These are phyloP conservation scores for Sphaceloma murrayae DNA, from an alignment of 2,329 filamentous ascomycete species.

Conservation along the genomic window DNA sequence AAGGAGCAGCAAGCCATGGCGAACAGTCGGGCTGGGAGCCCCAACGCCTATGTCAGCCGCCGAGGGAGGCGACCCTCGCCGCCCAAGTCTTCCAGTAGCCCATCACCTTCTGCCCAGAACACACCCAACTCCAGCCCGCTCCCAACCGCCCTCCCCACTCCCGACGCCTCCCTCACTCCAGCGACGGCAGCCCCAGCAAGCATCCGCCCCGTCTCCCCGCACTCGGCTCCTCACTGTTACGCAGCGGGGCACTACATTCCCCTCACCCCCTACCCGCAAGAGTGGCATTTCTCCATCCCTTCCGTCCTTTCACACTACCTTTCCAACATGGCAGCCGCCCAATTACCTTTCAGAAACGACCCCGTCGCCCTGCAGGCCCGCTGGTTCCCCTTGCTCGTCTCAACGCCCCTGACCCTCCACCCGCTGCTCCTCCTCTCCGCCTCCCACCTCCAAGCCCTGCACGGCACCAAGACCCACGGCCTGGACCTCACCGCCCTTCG, in stretches of 20 bases:
- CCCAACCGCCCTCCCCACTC: too few species aligned
- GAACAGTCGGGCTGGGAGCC: not conserved
- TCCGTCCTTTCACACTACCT: not conserved
- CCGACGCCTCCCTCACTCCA: too few species aligned
- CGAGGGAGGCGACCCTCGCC: too few species aligned
- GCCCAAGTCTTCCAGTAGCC: too few species aligned
- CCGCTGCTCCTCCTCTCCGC: conserved; percentile 35
- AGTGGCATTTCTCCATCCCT: not conserved
- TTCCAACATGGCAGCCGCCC: not conserved
- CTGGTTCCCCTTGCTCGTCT: conserved; percentile 32
- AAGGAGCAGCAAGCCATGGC: not conserved
- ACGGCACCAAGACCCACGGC: conserved; percentile 25
- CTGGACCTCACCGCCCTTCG: conserved; percentile 36
- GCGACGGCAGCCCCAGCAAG: too few species aligned
- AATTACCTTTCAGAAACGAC: too few species aligned
- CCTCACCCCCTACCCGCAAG: not conserved
- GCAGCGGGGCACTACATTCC: too few species aligned
- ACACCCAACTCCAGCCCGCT: too few species aligned
- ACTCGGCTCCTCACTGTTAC: too few species aligned
- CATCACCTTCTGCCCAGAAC: too few species aligned
- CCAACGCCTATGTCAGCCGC: too few species aligned
- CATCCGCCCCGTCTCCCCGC: too few species aligned
- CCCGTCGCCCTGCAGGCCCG: not conserved
- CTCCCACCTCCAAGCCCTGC: conserved; percentile 32
- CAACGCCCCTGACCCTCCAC: conserved; percentile 31